Percentiles rank a stretch among this genome's conserved stretches.
Conservation (phyloP, 352 stramenopile genomes). For the Hyaloperonospora arabidopsidis region DNA sequence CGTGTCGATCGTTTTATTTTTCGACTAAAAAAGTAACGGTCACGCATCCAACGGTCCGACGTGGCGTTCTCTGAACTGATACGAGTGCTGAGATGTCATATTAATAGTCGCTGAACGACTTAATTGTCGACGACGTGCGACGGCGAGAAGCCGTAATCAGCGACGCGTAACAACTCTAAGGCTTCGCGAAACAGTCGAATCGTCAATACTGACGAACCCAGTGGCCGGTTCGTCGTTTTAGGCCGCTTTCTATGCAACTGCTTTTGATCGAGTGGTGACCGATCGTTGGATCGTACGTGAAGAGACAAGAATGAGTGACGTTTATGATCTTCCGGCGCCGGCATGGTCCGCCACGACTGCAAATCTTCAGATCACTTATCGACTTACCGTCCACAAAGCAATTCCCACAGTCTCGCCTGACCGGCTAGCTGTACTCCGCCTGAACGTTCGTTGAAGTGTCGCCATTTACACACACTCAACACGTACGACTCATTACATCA, state of each 20-base stretch:
- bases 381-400: conserved; percentile 33
- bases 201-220: conserved; percentile 18
- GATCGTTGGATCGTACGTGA: conserved; percentile 1
- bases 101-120: conserved; percentile 30
- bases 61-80: conserved; percentile 24
- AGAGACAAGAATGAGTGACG: not conserved
- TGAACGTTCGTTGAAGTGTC: conserved; percentile 32
- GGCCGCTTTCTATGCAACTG: conserved; percentile 24
- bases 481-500: conserved; percentile 15
- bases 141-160: not conserved
- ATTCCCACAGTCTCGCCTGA: conserved; percentile 27
- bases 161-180: not conserved
- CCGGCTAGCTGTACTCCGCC: conserved; percentile 31
- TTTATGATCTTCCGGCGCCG: conserved; percentile 24
- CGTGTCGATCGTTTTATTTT: conserved; percentile 19
- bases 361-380: conserved; percentile 28
- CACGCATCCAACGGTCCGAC: conserved; percentile 11
- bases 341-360: conserved; percentile 15
- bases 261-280: conserved; percentile 19
- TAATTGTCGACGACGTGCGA: conserved; percentile 12
- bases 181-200: conserved; percentile 19
- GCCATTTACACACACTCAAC: conserved; percentile 21
- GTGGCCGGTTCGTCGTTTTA: conserved; percentile 26
- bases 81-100: conserved; percentile 2
- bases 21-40: conserved; percentile 10